Evolutionary conservation across 345 rosid species (phyloP), one percentile per base, ranked within the genome.

Genomic region (Viola odorata): DNA sequence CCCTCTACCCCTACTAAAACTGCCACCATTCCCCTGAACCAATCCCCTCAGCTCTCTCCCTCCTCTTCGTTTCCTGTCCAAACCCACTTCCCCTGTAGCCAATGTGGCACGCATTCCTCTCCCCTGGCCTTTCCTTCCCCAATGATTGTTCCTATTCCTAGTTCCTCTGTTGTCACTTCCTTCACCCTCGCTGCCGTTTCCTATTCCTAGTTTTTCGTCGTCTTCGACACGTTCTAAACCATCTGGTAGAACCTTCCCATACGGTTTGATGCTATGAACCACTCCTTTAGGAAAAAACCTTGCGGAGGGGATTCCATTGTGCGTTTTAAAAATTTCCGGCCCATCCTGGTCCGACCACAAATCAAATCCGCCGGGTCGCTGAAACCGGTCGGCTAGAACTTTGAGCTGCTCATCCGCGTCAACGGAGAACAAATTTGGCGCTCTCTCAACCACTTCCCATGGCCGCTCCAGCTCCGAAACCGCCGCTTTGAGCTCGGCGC

Each of bases 401-500:
- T 94, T 84, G 8, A 86, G 77, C 58, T 90, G 97, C 50, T 94
- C 96, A 15, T 94, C 97, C 6, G 91, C 91, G 10, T 75, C 37
- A 0, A 84, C 96, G 0, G 96, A 84, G 84, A 86, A 94, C 5
- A 88, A 75, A 36, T 72, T 81, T 32, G 96, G 91, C 1, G 91
- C 84, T 50, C 75, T 80, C 57, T 78, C 77, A 45, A 85, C 87
- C 16, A 75, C 88, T 41, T 92, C 91, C 97, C 97, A 90, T 0
- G 95, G 99, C 8, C 96, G 79, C 48, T 85, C 99, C 13, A 87
- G 95, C 69, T 89, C 96, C 3, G 99, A 79, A 6, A 86, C 91
- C 11, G 95, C 87, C 8, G 90, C 86, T 45, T 84, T 85, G 50
- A 89, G 97, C 82, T 94, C 97, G 7, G 96, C 87, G 47, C 96